phyloP scores from a whole-genome alignment of 2,329 filamentous ascomycete genomes.

The Alternaria sp. region DNA sequence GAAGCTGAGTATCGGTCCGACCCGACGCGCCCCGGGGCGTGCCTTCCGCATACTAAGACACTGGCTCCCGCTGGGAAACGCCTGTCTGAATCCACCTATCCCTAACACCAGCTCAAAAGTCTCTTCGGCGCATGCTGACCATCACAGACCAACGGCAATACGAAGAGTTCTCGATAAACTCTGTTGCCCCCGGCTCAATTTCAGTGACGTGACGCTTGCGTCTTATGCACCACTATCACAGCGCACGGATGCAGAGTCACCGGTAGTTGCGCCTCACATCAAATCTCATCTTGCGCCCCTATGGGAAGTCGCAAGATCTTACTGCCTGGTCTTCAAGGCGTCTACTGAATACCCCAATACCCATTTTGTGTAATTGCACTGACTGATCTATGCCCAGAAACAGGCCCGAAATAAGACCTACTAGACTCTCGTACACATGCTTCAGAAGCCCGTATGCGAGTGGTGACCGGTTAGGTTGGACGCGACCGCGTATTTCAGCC shows the following conservation, averaged over 20 bases:
- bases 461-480: too few relatives aligned
- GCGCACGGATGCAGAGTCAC: constrained; percentile 3
- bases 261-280: neutral
- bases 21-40: constrained; percentile 16
- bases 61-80: constrained; percentile 3
- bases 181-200: neutral
- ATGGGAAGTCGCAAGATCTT: neutral
- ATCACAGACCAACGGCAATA: neutral
- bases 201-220: constrained; percentile 1
- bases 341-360: neutral
- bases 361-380: neutral
- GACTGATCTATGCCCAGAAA: neutral
- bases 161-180: neutral
- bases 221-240: neutral
- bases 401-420: neutral
- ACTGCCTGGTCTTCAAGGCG: neutral
- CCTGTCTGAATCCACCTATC: neutral
- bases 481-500: neutral
- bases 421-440: neutral
- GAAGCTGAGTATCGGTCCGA: constrained; percentile 14
- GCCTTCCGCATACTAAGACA: constrained; percentile 16
- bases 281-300: neutral
- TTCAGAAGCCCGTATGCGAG: neutral
- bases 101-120: neutral
- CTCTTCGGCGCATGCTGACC: neutral